These are phyloP conservation scores for Stachybotrys echinatus DNA, from an alignment of 2,329 filamentous ascomycete species.

Conservation along the genomic window DNA sequence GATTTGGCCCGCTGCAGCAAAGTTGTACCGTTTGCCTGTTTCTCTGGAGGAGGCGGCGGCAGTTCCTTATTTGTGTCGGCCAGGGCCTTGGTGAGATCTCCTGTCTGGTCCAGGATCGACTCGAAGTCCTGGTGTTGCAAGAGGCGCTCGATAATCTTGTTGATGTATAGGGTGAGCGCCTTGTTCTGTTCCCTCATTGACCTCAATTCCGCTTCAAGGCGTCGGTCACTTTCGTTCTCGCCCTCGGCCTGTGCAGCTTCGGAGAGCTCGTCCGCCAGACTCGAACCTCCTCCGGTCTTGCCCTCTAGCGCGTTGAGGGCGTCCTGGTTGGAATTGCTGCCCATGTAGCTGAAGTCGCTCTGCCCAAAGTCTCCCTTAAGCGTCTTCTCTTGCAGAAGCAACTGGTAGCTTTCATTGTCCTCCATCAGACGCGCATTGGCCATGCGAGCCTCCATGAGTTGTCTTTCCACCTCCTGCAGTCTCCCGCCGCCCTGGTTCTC, in stretches of 20 bases:
- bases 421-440: constrained; percentile 95
- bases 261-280: constrained; percentile 84
- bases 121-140: constrained; percentile 94
- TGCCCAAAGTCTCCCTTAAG: constrained; percentile 89
- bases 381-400: constrained; percentile 90
- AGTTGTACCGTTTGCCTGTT: constrained; percentile 34
- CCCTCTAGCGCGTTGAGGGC: constrained; percentile 61
- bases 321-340: constrained; percentile 54
- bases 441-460: constrained; percentile 88
- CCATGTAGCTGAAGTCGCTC: constrained; percentile 71
- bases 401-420: constrained; percentile 96
- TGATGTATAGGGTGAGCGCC: constrained; percentile 94
- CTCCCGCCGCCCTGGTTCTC: constrained; percentile 89
- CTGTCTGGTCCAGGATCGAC: constrained; percentile 80
- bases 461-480: constrained; percentile 83
- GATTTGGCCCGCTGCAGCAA: constrained; percentile 58
- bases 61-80: constrained; percentile 75
- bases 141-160: constrained; percentile 95
- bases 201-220: constrained; percentile 74
- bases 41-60: constrained; percentile 60
- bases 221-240: constrained; percentile 57
- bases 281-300: constrained; percentile 41
- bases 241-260: constrained; percentile 45
- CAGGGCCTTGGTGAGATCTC: constrained; percentile 36
- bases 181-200: constrained; percentile 90